These are phyloP conservation scores for Magnaporthiopsis rhizophila DNA, from an alignment of 2,329 filamentous ascomycete genomes.

Conservation along the genomic window DNA sequence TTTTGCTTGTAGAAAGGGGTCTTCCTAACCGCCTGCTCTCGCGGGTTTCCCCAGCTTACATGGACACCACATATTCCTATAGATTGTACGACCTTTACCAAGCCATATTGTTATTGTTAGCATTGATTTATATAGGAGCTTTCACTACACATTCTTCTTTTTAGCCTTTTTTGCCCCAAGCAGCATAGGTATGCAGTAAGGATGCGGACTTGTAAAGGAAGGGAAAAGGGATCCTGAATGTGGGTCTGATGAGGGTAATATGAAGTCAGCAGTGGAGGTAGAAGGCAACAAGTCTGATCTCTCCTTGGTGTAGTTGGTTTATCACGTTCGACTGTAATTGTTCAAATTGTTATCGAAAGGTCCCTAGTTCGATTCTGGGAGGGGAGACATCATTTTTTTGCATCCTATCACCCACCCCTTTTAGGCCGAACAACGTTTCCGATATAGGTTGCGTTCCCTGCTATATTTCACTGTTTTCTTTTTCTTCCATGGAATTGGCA, in stretches of 20 bases:
- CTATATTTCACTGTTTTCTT: too few relatives aligned
- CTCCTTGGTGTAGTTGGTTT: slow-evolving; percentile 6
- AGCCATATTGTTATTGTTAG: not conserved
- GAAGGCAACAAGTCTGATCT: not conserved
- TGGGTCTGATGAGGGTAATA: not conserved
- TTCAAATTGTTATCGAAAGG: slow-evolving; percentile 4
- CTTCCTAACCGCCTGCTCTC: too few relatives aligned
- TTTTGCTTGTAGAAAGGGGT: not conserved
- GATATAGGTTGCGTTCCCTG: too few relatives aligned
- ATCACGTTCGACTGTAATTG: slow-evolving; percentile 7
- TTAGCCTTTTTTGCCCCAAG: not conserved
- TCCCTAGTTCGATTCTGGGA: slow-evolving; percentile 7
- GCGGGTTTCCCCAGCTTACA: not conserved
- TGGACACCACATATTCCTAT: not conserved
- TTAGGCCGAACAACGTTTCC: not conserved
- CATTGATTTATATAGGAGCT: not conserved
- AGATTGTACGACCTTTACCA: not conserved
- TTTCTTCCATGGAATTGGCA: too few relatives aligned
- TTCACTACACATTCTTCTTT: not conserved
- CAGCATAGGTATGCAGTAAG: not conserved
- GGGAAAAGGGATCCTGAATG: not conserved
- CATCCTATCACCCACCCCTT: not conserved
- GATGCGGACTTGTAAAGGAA: not conserved
- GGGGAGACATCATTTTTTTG: slow-evolving; percentile 5
- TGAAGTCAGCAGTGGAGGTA: not conserved